A percentile compares a stretch with the other conserved stretches of the same genome.
These are phyloP conservation scores for Aspergillus bertholletiae DNA, from an alignment of 495 filamentous ascomycete genomes.

Conservation along the genomic window DNA sequence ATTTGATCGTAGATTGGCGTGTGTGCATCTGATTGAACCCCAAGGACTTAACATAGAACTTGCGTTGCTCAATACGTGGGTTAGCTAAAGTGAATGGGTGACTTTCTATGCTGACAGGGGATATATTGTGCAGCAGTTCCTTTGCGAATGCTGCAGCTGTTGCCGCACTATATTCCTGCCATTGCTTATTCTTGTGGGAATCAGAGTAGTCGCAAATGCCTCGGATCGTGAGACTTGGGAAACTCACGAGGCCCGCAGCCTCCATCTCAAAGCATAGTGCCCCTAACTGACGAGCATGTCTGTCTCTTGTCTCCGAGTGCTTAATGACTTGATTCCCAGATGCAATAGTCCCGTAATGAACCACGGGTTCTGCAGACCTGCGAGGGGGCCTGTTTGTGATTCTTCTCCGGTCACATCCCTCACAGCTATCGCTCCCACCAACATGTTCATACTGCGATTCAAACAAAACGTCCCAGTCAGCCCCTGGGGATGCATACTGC, in stretches of 20 bases:
- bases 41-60: conserved; percentile 20
- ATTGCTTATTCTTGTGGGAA: too few relatives aligned
- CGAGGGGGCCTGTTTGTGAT: not conserved
- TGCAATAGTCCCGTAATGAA: not conserved
- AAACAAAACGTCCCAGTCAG: not conserved
- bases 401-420: not conserved
- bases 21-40: conserved; percentile 28
- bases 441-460: not conserved
- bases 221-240: too few relatives aligned
- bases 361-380: too few relatives aligned
- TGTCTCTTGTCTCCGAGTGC: not conserved
- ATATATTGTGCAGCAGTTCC: not conserved
- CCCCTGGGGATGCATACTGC: not conserved
- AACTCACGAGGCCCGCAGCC: too few relatives aligned
- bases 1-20: conserved; percentile 22
- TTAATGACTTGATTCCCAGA: not conserved
- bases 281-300: not conserved
- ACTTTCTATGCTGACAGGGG: not conserved
- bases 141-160: not conserved
- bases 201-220: too few relatives aligned
- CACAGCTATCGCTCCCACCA: not conserved
- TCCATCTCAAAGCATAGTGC: not conserved
- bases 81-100: not conserved
- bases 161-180: too few relatives aligned
- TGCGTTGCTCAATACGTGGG: conserved; percentile 1